Conservation (phyloP, 2,329 filamentous ascomycete genomes). For the Fusarium secorum region DNA sequence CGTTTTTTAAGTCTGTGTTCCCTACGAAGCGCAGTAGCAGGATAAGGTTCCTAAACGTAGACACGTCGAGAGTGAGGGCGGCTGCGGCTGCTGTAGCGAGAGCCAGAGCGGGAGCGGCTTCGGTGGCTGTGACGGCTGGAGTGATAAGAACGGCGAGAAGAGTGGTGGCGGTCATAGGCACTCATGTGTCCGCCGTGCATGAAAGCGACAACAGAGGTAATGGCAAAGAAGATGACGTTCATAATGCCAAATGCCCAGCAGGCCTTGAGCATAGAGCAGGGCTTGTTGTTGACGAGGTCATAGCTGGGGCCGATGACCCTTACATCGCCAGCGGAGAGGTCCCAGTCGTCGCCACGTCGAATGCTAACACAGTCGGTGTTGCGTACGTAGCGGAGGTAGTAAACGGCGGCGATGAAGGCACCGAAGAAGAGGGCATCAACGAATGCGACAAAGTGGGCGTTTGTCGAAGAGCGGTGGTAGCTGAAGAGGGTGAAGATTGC, state of each 20-base stretch:
- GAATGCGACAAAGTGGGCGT: slow-evolving; percentile 68
- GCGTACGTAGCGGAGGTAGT: slow-evolving; percentile 65
- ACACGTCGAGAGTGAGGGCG: slow-evolving; percentile 59
- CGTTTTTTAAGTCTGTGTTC: slow-evolving; percentile 1
- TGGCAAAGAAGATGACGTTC: slow-evolving; percentile 81
- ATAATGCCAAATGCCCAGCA: slow-evolving; percentile 91
- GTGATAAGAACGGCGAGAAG: slow-evolving; percentile 47
- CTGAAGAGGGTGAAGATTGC: slow-evolving; percentile 70
- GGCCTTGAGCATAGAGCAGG: slow-evolving; percentile 92
- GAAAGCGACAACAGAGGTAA: slow-evolving; percentile 76
- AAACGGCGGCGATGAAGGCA: slow-evolving; percentile 69
- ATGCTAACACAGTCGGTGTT: slow-evolving; percentile 73
- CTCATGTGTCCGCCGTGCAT: slow-evolving; percentile 63
- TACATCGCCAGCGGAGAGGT: slow-evolving; percentile 68
- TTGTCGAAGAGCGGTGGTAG: slow-evolving; percentile 68
- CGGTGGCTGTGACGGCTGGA: slow-evolving; percentile 53
- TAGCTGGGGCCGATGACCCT: slow-evolving; percentile 61
- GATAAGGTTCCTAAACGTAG: slow-evolving; percentile 52
- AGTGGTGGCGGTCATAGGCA: slow-evolving; percentile 47
- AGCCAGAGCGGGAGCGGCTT: slow-evolving; percentile 48
- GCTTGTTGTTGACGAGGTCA: slow-evolving; percentile 70
- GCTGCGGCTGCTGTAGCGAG: slow-evolving; percentile 52
- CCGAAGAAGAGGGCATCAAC: slow-evolving; percentile 69
- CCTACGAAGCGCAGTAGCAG: neutral
- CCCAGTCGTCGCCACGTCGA: slow-evolving; percentile 57